phyloP scores from a whole-genome alignment of 2,329 filamentous ascomycete genomes.

The Pyrenochaeta sp. region DNA sequence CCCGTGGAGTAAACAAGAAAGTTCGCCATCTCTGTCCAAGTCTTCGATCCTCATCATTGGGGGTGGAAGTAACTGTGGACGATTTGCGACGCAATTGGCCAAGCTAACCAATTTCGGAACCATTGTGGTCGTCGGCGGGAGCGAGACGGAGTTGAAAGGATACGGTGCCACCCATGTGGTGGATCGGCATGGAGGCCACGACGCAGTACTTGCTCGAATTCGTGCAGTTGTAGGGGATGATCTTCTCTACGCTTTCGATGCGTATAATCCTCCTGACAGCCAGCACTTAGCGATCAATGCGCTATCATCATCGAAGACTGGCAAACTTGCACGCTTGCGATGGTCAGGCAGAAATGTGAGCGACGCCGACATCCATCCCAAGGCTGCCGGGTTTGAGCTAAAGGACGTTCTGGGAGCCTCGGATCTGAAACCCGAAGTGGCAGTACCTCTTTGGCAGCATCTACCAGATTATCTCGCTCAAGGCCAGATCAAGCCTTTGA shows the following conservation, averaged over 20 bases:
- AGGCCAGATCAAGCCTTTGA: background rate
- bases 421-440: background rate
- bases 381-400: background rate
- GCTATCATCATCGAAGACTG: constrained; percentile 14
- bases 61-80: constrained; percentile 46
- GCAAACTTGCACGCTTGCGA: background rate
- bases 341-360: no score
- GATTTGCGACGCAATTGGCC: constrained; percentile 45
- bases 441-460: background rate
- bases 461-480: background rate
- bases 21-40: constrained; percentile 30
- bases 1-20: constrained; percentile 28
- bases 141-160: constrained; percentile 38
- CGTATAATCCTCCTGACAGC: constrained; percentile 19
- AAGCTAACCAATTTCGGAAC: constrained; percentile 47
- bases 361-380: background rate
- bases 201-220: constrained; percentile 43
- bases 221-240: constrained; percentile 50
- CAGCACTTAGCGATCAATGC: constrained; percentile 13
- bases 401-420: background rate
- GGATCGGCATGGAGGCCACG: constrained; percentile 47
- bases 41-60: constrained; percentile 43
- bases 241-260: constrained; percentile 50
- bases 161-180: constrained; percentile 53
- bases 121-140: constrained; percentile 49